Conservation (phyloP, 1,284 basidiomycete species). For the Malassezia brasiliensis region DNA sequence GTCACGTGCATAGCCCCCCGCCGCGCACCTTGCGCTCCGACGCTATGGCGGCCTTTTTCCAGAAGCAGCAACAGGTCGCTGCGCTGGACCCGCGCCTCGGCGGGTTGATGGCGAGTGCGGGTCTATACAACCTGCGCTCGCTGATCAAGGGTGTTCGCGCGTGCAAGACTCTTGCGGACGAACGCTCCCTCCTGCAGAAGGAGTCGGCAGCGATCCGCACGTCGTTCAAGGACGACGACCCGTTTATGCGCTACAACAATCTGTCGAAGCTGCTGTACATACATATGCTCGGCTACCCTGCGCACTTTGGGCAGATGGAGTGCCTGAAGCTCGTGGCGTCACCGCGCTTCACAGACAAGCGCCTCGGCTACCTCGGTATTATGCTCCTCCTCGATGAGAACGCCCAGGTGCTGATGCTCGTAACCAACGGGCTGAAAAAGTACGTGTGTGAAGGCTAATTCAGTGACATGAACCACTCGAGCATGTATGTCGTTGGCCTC, state of each 20-base stretch:
- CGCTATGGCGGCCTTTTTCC: slow-evolving; percentile 46
- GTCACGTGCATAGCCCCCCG: slow-evolving; percentile 10
- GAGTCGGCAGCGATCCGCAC: slow-evolving; percentile 96
- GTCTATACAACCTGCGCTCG: slow-evolving; percentile 49
- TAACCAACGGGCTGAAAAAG: slow-evolving; percentile 99
- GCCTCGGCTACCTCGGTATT: slow-evolving; percentile 91
- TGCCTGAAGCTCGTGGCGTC: slow-evolving; percentile 98
- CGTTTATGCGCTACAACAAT: slow-evolving; percentile 81
- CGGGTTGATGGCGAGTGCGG: slow-evolving; percentile 44
- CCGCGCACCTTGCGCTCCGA: background rate
- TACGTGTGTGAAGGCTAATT: slow-evolving; percentile 51
- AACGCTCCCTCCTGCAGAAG: slow-evolving; percentile 91
- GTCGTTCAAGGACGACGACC: slow-evolving; percentile 82
- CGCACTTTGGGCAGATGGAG: slow-evolving; percentile 99
- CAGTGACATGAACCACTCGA: slow-evolving; percentile 98
- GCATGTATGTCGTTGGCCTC: slow-evolving; percentile 96
- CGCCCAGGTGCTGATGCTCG: slow-evolving; percentile 90
- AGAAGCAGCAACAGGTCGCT: slow-evolving; percentile 48
- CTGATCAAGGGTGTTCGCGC: slow-evolving; percentile 50
- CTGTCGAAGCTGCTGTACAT: slow-evolving; percentile 98
- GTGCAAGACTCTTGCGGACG: slow-evolving; percentile 88
- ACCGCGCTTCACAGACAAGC: slow-evolving; percentile 90
- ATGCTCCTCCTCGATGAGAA: slow-evolving; percentile 97
- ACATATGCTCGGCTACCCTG: slow-evolving; percentile 98
- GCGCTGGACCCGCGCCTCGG: slow-evolving; percentile 46